A percentile compares a stretch with the other conserved stretches of the same genome.
Evolutionary conservation across 208 protist species (phyloP).

Genomic region (Crithidia fasciculata): DNA sequence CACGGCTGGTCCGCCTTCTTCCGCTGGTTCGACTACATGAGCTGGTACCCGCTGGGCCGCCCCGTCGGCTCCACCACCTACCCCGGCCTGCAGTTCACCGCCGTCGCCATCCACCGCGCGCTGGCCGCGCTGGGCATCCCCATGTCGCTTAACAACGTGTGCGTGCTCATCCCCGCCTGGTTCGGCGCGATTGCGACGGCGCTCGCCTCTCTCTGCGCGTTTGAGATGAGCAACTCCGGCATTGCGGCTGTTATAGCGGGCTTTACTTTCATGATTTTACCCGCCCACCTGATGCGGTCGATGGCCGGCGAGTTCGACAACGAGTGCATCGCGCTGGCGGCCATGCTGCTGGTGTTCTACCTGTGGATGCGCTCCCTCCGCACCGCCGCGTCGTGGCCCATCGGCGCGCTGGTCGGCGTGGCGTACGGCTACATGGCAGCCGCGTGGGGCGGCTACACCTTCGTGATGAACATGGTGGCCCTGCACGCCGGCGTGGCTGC

Average conservation of each 20-base stretch:
- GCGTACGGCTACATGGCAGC: slow-evolving; percentile 93
- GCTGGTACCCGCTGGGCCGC: slow-evolving; percentile 98
- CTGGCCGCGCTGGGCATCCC: slow-evolving; percentile 74
- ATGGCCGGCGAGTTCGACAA: slow-evolving; percentile 99
- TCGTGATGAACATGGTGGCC: slow-evolving; percentile 98
- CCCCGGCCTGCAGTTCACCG: slow-evolving; percentile 97
- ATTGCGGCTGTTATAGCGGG: slow-evolving; percentile 86
- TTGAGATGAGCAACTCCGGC: slow-evolving; percentile 75
- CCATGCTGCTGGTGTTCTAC: slow-evolving; percentile 96
- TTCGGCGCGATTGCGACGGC: slow-evolving; percentile 94
- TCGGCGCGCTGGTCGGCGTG: slow-evolving; percentile 61
- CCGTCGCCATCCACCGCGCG: slow-evolving; percentile 88
- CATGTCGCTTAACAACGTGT: slow-evolving; percentile 96
- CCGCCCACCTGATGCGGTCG: slow-evolving; percentile 96
- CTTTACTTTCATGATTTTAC: slow-evolving; percentile 64
- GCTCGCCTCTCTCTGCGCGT: slow-evolving; percentile 82
- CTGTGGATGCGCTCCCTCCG: slow-evolving; percentile 85
- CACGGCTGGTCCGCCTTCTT: slow-evolving; percentile 97
- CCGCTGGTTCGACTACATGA: slow-evolving; percentile 98
- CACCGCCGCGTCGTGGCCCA: slow-evolving; percentile 40
- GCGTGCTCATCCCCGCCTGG: slow-evolving; percentile 95
- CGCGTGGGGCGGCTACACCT: slow-evolving; percentile 98
- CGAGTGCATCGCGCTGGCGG: slow-evolving; percentile 98
- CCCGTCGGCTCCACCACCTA: slow-evolving; percentile 98
- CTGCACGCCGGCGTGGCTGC: slow-evolving; percentile 92